Evolutionary conservation across 202 grass and related monocot species (phyloP), one percentile per base, ranked within the genome.

Genomic region (Dendrocalamus latiflorus): DNA sequence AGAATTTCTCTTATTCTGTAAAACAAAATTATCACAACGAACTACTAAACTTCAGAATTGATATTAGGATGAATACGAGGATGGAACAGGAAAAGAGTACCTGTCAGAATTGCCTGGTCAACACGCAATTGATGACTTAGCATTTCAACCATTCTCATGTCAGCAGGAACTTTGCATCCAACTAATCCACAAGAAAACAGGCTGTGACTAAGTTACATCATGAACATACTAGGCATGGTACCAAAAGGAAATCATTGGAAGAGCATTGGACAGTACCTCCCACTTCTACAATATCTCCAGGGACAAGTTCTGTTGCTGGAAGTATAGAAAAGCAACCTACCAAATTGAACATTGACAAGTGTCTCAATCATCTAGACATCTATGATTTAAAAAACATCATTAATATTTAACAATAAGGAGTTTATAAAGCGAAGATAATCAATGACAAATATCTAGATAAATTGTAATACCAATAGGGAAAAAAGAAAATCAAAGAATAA

Each of bases 271-370:
- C 28, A 53, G 60, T 95, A 98, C 95, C 95, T 93, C 89, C 95
- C 76, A 98, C 91, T 98, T 98, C 95, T 86, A 98, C 91, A 92
- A 98, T 98, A 90, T 98, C 95, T 83, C 95, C 95, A 87, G 95
- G 95, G 53, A 98, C 93, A 83, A 98, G 95, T 81, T 98, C 95
- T 1, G 93, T 92, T 80, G 93, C 95, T 84, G 93, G 95, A 83
- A 98, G 65, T 93, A 98, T 98, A 66, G 93, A 90, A 91, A 98
- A 98, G 70, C 93, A 95, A 77, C 95, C 95, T 98, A 81, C 59
- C 86, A 65, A 84, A 73, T 87, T 67, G 48, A 90, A 77, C 70
- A 93, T 68, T 65, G 58, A 65, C 9, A 82, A 76, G 77, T 69
- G 7, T 63, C 36, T 57, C 54, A 45, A 68, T 22, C 68, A 86